Base-by-base conservation (phyloP, 495 filamentous ascomycete species). In the Xylaria grammica region DNA sequence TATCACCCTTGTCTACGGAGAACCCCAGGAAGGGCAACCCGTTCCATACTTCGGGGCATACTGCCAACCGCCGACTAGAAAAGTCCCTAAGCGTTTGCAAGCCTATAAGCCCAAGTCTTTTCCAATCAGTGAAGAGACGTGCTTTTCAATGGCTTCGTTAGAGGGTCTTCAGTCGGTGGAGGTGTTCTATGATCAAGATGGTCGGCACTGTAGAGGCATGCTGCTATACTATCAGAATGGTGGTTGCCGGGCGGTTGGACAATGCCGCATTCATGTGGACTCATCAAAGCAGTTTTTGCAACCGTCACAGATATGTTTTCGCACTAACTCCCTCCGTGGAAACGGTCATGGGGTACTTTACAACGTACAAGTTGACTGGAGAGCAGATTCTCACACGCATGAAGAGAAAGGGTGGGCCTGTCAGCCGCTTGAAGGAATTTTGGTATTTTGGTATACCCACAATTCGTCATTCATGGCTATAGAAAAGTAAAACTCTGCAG, bases 151-250 rank as follows among this genome's bases (percentile, higher is more conserved):
- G 38, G 66, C 66, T 46, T 50, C 62, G 1, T 49, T 68, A 29
- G 20, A 49, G 38, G 50, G 20, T 40, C 53, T 68, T 22, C 53
- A 26, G 27, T 65, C 55, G 29, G 54, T 63, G 27, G 26, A 44
- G 1, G 62, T 58, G 30, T 65, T 62, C 15, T 62, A 65, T 42
- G 62, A 68, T 42, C 22, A 30, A 51, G 13, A 65, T 38, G 26
- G 10, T 53, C 57, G 66, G 7, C 20, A 9, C 29, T 69, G 67
- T 46, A 20, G 49, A 42, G 67, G 67, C 9, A 66, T 69, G n/a
- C 4, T 69, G 15, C 51, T 69, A 36, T 48, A 38, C n/a, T 69
- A 69, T 30, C n/a, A 60, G 17, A 66, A 63, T 26, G 67, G 67
- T 10, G 59, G 58, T 34, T 26, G 32, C 29, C 63, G 59, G 19